Base-by-base conservation (phyloP, 441 rosid genomes). In the Erysimum cheiri region DNA sequence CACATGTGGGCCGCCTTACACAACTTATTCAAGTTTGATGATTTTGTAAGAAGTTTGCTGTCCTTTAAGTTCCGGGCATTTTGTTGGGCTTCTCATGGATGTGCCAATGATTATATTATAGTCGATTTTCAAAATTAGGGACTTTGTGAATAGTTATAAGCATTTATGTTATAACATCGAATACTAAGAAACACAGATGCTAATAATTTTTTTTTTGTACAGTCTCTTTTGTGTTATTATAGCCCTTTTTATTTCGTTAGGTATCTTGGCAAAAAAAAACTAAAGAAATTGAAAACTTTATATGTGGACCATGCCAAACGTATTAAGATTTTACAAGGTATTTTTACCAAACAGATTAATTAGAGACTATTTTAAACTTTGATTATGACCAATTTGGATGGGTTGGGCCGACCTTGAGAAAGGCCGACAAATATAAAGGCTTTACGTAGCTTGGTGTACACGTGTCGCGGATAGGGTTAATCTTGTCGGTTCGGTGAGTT, bases 141-240 rank as follows among this genome's bases (percentile, higher is more conserved):
- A 49, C 72, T 52, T 40, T 73, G 72, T 73, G 41, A 32, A 73
- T 70, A 60, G 40, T 28, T 35, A 17, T 35, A 57, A 4, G 43
- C 36, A 56, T 64, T 31, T 37, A 22, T 64, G 50, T 28, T 37
- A 36, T 29, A 28, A 26, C 57, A 63, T 61, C 2, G 36, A 56
- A 54, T 62, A 26, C 54, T 19, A 57, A 29, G 8, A 64, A 64
- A 64, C 5, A 11, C 24, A 22, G 22, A 28, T 62, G 54, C 47
- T 62, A 4, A 1, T 33, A 22, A 22, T 1, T 22, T 52, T 13
- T 13, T 66, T 61, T 73, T 52, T 73, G 72, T 73, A 66, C 44
- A 71, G 36, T 6, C 11, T 65, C 10, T 65, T 22, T 28, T 36
- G 52, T 70, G 29, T 29, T 28, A 24, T 59, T 22, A 22, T 13